Base-by-base conservation (phyloP, 192 early-diverging fungal species). In the Chytriomyces sp. region DNA sequence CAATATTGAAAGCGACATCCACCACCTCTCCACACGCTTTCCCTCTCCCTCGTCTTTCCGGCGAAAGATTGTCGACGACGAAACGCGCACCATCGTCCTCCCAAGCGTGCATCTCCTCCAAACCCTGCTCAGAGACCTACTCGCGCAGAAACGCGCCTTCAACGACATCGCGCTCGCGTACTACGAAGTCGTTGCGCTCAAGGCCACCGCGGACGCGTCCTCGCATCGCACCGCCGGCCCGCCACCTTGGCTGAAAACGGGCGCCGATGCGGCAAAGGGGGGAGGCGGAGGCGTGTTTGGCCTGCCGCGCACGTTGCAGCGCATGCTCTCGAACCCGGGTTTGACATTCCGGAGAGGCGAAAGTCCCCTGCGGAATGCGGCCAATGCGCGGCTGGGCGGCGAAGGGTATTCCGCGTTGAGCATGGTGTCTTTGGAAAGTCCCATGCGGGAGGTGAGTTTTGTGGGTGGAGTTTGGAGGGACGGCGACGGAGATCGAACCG, bases 111-210 rank as follows among this genome's bases (percentile, higher is more conserved):
- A 25, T 17, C 66, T 77, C 2, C 41, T 83, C 14, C 81, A 83
- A 66, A 52, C n/a, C 3, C 40, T 83, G 37, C 56, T 83, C 49
- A 30, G 41, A 19, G 78, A 80, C 25, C 53, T 78, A 41, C 73
- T 55, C 33, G 30, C 25, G 4, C 49, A 75, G 25, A 64, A 70
- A 36, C 33, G 39, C 3, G 76, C 62, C 12, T 6, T 78, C 41
- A 83, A 83, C 38, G 78, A 83, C 33, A 70, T 75, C 30, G 33
- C 71, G 8, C 39, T 83, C 54, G 67, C 59, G 36, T 78, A 79
- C 59, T 83, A 44, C 39, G 76, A 83, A 30, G 75, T 72, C 22
- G 61, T 81, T 10, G 30, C 37, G n/a, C 36, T 61, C 36, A 72
- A 68, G 70, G 69, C 69, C 33, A 41, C n/a, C 41, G 8, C 41